These are phyloP conservation scores for Madurella mycetomatis DNA, from an alignment of 2,329 filamentous ascomycete species.

Conservation along the genomic window DNA sequence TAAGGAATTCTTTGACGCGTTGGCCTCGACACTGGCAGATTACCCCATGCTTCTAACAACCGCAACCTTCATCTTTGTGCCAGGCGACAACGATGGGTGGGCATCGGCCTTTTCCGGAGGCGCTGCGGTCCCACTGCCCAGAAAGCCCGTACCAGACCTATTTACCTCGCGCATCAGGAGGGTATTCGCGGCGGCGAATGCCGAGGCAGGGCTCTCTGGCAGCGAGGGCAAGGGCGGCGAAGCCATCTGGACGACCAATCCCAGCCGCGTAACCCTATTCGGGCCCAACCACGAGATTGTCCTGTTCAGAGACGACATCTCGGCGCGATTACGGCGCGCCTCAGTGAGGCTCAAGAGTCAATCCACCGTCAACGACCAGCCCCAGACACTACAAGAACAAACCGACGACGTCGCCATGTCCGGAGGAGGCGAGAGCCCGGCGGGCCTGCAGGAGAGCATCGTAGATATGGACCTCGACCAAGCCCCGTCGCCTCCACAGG, in stretches of 20 bases:
- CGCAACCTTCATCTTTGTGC: constrained; percentile 86
- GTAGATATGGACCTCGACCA: constrained; percentile 39
- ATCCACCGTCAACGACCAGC: constrained; percentile 25
- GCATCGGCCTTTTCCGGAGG: constrained; percentile 77
- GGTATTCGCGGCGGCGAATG: constrained; percentile 73
- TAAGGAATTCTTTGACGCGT: constrained; percentile 89
- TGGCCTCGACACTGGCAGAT: constrained; percentile 77
- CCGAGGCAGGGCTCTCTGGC: constrained; percentile 52
- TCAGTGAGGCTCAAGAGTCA: constrained; percentile 63
- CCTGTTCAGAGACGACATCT: constrained; percentile 82
- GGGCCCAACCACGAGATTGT: constrained; percentile 84
- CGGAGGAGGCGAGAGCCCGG: constrained; percentile 24
- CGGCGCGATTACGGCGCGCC: constrained; percentile 69
- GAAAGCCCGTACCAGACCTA: constrained; percentile 72
- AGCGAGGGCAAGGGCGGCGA: constrained; percentile 56
- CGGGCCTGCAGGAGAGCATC: constrained; percentile 25
- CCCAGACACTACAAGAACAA: constrained; percentile 18
- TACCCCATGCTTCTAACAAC: constrained; percentile 75
- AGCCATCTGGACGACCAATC: constrained; percentile 85
- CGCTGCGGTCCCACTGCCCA: constrained; percentile 64
- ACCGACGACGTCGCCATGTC: constrained; percentile 35
- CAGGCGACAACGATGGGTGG: constrained; percentile 98
- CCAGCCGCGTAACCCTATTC: constrained; percentile 75
- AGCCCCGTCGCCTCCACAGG: constrained; percentile 1
- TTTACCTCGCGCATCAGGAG: constrained; percentile 85